Evolutionary conservation across 2,329 filamentous ascomycete species (phyloP).

Genomic region (Alternaria sp.): DNA sequence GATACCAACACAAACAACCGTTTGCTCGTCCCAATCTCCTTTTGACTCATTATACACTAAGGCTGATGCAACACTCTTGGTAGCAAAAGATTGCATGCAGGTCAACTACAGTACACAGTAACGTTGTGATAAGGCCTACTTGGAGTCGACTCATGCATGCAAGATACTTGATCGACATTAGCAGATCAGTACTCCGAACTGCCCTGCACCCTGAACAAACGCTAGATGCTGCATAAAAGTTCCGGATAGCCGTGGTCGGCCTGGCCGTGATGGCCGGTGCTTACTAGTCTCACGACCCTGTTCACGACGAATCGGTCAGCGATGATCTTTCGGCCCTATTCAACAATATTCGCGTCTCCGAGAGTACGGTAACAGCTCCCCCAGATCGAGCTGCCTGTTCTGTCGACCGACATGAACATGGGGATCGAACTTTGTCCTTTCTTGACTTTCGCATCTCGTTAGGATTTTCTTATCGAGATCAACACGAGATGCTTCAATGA

Average conservation of each 20-base stretch:
- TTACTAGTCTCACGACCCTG: background rate
- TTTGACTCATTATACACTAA: background rate
- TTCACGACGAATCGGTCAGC: background rate
- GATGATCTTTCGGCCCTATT: background rate
- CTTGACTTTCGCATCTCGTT: background rate
- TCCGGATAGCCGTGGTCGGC: slow-evolving; percentile 1
- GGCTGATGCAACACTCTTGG: background rate
- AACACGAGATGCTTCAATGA: background rate
- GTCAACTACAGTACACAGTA: background rate
- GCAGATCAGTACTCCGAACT: background rate
- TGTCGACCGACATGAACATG: background rate
- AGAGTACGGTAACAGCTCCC: background rate
- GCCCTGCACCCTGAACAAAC: background rate
- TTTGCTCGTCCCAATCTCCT: background rate
- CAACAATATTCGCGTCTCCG: background rate
- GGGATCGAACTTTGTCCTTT: background rate
- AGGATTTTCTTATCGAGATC: background rate
- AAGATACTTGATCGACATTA: slow-evolving; percentile 1
- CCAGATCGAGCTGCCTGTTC: background rate
- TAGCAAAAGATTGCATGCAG: background rate
- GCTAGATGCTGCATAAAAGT: background rate
- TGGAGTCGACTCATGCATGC: background rate
- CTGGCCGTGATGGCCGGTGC: background rate
- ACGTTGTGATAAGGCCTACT: background rate
- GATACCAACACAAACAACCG: background rate